Percentiles rank a stretch among this genome's conserved stretches.
Conservation (phyloP, 108 stramenopile species). For the Seminavis robusta region DNA sequence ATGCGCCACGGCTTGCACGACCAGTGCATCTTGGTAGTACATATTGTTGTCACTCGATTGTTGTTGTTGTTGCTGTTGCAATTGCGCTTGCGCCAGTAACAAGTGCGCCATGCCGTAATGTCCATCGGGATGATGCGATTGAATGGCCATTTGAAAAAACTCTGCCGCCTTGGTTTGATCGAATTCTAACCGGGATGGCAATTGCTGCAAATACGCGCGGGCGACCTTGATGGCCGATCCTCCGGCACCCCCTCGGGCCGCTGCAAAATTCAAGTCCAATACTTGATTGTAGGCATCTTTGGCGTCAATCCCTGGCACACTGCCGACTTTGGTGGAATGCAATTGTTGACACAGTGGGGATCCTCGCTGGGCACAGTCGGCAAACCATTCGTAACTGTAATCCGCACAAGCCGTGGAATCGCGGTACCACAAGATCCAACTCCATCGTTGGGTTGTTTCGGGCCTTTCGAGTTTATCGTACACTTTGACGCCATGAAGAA, state of each 20-base stretch:
- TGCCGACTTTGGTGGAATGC: background rate
- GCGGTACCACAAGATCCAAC: constrained; percentile 14
- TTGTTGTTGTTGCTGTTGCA: too few species aligned
- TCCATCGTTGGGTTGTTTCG: constrained; percentile 5
- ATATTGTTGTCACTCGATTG: too few species aligned
- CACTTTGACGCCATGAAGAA: constrained; percentile 14
- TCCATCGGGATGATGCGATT: constrained; percentile 12
- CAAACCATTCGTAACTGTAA: constrained; percentile 1
- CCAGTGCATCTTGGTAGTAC: background rate
- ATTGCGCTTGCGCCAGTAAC: too few species aligned
- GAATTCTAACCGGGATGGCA: background rate
- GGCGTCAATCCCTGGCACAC: background rate
- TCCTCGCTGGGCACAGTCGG: constrained; percentile 1
- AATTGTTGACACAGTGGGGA: constrained; percentile 7
- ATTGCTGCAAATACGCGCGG: background rate
- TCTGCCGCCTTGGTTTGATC: background rate
- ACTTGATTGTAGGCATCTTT: background rate
- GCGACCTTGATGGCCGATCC: constrained; percentile 8
- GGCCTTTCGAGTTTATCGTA: too few species aligned
- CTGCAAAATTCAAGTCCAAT: background rate
- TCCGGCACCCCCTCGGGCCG: background rate
- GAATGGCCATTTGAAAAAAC: constrained; percentile 4
- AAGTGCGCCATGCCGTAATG: constrained; percentile 2
- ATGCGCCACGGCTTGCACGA: background rate
- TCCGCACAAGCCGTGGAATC: constrained; percentile 12